Conservation (phyloP, 306 rosid genomes). For the Ochetophila trinervis region DNA sequence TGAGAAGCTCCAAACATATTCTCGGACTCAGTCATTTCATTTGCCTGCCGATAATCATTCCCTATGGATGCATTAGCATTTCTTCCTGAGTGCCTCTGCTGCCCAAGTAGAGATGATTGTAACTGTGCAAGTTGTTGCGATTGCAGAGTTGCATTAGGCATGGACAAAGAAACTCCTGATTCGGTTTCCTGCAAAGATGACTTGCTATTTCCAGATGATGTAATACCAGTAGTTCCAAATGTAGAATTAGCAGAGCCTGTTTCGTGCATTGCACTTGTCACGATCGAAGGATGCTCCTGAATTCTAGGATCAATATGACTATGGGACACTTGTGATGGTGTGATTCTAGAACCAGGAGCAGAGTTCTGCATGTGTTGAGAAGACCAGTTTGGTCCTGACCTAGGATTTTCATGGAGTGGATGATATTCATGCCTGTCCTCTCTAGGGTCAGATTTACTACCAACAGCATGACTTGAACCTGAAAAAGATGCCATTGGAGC, state of each 20-base stretch:
- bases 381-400: constrained; percentile 46
- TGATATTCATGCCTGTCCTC: constrained; percentile 57
- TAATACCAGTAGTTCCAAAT: constrained; percentile 44
- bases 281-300: constrained; percentile 39
- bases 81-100: constrained; percentile 61
- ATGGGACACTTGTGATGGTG: constrained; percentile 35
- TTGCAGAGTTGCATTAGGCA: constrained; percentile 47
- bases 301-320: constrained; percentile 38
- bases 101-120: constrained; percentile 74
- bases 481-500: constrained; percentile 36
- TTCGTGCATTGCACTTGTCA: constrained; percentile 41
- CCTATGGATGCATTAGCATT: constrained; percentile 24
- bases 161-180: constrained; percentile 38
- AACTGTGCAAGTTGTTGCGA: constrained; percentile 81
- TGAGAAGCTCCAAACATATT: constrained; percentile 42
- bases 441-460: constrained; percentile 36
- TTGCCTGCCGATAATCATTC: constrained; percentile 48
- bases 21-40: constrained; percentile 39
- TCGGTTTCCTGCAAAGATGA: constrained; percentile 39
- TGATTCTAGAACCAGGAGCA: constrained; percentile 38
- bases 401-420: constrained; percentile 44
- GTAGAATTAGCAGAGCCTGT: constrained; percentile 34
- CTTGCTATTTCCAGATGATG: constrained; percentile 33
- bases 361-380: constrained; percentile 50
- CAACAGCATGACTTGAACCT: constrained; percentile 37